Evolutionary conservation across 345 rosid genomes (phyloP), one percentile per base, ranked within the genome.

Genomic region (Ceriops tagal): DNA sequence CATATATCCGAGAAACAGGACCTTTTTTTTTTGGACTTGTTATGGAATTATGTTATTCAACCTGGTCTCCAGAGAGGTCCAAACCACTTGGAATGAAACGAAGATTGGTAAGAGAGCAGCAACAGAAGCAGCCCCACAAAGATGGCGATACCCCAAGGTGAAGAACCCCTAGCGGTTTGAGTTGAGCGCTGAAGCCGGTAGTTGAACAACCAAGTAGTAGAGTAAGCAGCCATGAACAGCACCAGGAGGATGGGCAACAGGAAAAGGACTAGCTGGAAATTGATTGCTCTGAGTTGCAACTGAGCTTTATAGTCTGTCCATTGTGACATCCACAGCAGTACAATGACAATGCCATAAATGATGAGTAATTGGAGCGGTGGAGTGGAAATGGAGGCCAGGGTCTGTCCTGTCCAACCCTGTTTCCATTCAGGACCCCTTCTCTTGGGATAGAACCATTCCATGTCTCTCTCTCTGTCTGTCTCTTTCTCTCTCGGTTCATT

Each of bases 361-460:
- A 78, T 66, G 6, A 85, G 79, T 66, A 87, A 64, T 43, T 82
- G 82, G 18, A 69, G 58, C 0, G 92, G 85, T 4, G 85, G 88
- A 1, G 67, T 5, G 0, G 89, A 80, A 32, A 77, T 10, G 5
- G 92, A 82, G 31, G 75, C 24, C 56, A 80, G 9, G 46, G 85
- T 79, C 53, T 78, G 81, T 64, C 71, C 72, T 43, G 80, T 52
- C 89, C 88, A 81, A 15, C 87, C 83, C 19, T 78, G 84, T 75
- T 85, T 87, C 87, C 89, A 83, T 35, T 81, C 76, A 1, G 86
- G 88, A 34, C 85, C 88, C 64, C 87, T 82, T 79, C 88, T 83
- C 62, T 26, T 80, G 0, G 85, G 76, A 56, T 82, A 73, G 3
- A 80, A 57, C 89, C 87, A 83, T n/a, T 87, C 91, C 89, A 81